Evolutionary conservation across 768 basidiomycete species (phyloP).

Genomic region (Pseudohyphozyma bogoriensis): DNA sequence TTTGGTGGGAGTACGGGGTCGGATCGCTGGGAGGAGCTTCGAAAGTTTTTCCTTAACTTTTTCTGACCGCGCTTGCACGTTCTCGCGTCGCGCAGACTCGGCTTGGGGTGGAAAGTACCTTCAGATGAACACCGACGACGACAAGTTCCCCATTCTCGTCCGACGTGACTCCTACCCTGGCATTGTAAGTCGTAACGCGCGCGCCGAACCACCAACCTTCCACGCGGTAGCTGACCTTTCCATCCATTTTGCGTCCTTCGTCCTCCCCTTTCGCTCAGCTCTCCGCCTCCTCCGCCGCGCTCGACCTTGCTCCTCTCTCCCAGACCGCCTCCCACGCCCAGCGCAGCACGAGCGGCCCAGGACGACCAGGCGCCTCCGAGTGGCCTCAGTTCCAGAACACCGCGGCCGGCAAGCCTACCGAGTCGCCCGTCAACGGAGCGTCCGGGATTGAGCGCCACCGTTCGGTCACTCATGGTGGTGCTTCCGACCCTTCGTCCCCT

Average conservation of each 20-base stretch:
- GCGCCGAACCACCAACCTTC: too few relatives aligned
- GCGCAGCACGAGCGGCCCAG: slow-evolving; percentile 40
- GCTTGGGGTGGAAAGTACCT: slow-evolving; percentile 76
- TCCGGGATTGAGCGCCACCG: slow-evolving; percentile 1
- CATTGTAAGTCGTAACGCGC: slow-evolving; percentile 46
- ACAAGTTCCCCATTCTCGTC: slow-evolving; percentile 55
- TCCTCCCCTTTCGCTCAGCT: slow-evolving; percentile 47
- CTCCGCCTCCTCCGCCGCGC: slow-evolving; percentile 77
- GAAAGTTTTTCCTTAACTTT: neutral
- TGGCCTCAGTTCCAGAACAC: slow-evolving; percentile 72
- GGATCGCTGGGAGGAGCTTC: neutral
- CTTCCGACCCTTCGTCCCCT: neutral
- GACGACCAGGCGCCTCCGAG: slow-evolving; percentile 50
- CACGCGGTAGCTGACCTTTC: neutral
- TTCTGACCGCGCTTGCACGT: neutral
- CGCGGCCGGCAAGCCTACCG: neutral
- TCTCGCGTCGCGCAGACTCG: slow-evolving; percentile 54
- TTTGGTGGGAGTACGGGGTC: neutral
- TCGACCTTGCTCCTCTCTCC: slow-evolving; percentile 82
- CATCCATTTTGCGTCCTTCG: too few relatives aligned
- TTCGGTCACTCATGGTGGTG: slow-evolving; percentile 13
- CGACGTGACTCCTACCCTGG: slow-evolving; percentile 49
- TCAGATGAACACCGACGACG: slow-evolving; percentile 54
- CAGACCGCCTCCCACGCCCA: slow-evolving; percentile 54
- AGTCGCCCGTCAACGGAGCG: slow-evolving; percentile 3